phyloP scores from a whole-genome alignment of 768 basidiomycete species.

The Psilocybe cubensis region DNA sequence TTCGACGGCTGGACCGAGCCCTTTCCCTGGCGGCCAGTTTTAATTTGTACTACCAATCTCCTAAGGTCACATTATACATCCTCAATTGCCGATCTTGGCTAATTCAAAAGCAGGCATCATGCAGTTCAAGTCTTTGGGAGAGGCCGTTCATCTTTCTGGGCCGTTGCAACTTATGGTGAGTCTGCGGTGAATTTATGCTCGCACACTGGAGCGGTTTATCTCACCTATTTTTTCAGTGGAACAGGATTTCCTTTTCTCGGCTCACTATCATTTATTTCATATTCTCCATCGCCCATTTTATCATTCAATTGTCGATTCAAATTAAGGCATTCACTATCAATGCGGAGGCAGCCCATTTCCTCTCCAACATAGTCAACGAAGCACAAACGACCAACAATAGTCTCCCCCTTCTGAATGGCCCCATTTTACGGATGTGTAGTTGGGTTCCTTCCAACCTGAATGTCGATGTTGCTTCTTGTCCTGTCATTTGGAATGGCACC shows the following conservation, averaged over 20 bases:
- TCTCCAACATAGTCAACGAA: constrained; percentile 52
- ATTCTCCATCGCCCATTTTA: constrained; percentile 69
- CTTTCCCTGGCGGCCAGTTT: constrained; percentile 14
- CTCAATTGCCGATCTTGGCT: neutral
- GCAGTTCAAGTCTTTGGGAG: constrained; percentile 21
- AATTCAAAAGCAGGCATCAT: constrained; percentile 8
- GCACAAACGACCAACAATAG: constrained; percentile 51
- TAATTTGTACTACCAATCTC: constrained; percentile 32
- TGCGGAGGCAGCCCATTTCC: constrained; percentile 53
- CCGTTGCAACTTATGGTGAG: constrained; percentile 27
- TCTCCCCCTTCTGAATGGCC: constrained; percentile 52
- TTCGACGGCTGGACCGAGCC: constrained; percentile 28
- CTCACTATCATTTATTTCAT: constrained; percentile 67
- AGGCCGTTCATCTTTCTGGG: constrained; percentile 20
- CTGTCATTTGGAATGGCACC: constrained; percentile 58
- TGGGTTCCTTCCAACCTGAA: constrained; percentile 49
- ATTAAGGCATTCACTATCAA: constrained; percentile 69
- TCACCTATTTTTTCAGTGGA: constrained; percentile 52
- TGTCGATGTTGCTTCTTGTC: constrained; percentile 43
- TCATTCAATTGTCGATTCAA: constrained; percentile 72
- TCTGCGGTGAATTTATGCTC: neutral
- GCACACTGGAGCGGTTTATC: neutral
- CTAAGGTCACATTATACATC: neutral
- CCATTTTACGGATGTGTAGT: constrained; percentile 61
- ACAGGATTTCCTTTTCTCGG: constrained; percentile 68